Conservation (phyloP, 2,329 filamentous ascomycete species). For the Leptographium lundbergii region DNA sequence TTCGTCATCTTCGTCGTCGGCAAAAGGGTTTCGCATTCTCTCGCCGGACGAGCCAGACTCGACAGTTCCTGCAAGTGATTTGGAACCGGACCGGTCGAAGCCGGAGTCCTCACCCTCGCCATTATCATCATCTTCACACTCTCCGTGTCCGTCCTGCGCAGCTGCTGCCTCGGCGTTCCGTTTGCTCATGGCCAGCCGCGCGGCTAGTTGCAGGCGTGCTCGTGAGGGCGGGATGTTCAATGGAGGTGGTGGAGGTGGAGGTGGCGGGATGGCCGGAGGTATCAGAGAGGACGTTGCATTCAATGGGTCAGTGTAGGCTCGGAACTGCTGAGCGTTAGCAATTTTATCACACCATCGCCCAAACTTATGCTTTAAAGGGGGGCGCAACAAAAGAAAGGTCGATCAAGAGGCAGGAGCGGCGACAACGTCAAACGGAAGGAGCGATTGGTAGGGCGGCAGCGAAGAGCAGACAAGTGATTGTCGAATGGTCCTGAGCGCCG, state of each 20-base stretch:
- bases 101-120: background rate
- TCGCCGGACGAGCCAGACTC: conserved; percentile 11
- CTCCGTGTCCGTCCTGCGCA: conserved; percentile 20
- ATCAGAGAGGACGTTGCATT: conserved; percentile 37
- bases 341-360: background rate
- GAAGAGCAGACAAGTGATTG: background rate
- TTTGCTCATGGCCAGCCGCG: conserved; percentile 66
- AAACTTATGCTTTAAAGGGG: background rate
- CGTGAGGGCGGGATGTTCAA: conserved; percentile 78
- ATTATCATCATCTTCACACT: background rate
- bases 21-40: conserved; percentile 37
- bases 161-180: conserved; percentile 35
- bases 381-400: background rate
- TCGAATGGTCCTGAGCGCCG: background rate
- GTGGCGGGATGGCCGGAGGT: conserved; percentile 46
- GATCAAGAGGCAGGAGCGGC: background rate
- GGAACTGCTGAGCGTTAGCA: conserved; percentile 31
- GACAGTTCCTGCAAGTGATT: conserved; percentile 5
- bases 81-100: background rate
- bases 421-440: background rate
- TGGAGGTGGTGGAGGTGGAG: conserved; percentile 55
- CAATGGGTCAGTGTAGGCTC: conserved; percentile 43
- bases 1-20: conserved; percentile 41
- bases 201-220: conserved; percentile 81
- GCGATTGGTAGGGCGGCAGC: background rate